A percentile compares a stretch with the other conserved stretches of the same genome.
Evolutionary conservation across 2,329 filamentous ascomycete species (phyloP).

Genomic region (Aciculosporium take): DNA sequence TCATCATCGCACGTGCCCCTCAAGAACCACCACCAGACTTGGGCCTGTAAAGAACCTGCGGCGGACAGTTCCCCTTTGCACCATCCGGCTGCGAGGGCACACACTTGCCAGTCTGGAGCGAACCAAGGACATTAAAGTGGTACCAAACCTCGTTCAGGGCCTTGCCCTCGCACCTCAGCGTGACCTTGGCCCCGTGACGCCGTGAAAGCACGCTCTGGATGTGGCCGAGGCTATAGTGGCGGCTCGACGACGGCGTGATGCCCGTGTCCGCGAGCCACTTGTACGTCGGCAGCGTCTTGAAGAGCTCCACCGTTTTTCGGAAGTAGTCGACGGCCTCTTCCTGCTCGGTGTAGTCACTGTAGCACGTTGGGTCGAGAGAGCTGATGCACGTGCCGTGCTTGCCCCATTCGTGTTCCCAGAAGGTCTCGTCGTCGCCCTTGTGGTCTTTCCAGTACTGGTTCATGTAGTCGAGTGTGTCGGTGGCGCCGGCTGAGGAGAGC

Average conservation of each 20-base stretch:
- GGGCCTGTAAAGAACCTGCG: slow-evolving; percentile 46
- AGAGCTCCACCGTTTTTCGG: slow-evolving; percentile 47
- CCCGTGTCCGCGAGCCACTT: slow-evolving; percentile 45
- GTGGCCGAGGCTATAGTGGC: slow-evolving; percentile 42
- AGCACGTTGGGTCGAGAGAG: slow-evolving; percentile 54
- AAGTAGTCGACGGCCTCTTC: slow-evolving; percentile 59
- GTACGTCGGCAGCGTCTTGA: slow-evolving; percentile 55
- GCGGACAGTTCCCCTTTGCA: slow-evolving; percentile 47
- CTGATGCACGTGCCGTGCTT: slow-evolving; percentile 61
- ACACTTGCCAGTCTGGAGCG: slow-evolving; percentile 45
- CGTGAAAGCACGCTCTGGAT: slow-evolving; percentile 45
- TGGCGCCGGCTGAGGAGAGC: slow-evolving; percentile 35
- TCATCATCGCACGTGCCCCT: no score
- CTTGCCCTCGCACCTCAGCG: slow-evolving; percentile 39
- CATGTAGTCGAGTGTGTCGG: slow-evolving; percentile 51
- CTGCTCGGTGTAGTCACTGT: slow-evolving; percentile 41
- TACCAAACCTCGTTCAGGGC: slow-evolving; percentile 43
- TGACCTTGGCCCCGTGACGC: slow-evolving; percentile 37
- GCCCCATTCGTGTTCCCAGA: slow-evolving; percentile 64
- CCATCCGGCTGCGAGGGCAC: slow-evolving; percentile 40
- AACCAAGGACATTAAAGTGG: slow-evolving; percentile 46
- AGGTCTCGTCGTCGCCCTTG: slow-evolving; percentile 44
- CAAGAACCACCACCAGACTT: slow-evolving; percentile 1
- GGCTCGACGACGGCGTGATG: slow-evolving; percentile 36
- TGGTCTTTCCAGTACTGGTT: slow-evolving; percentile 58